phyloP scores from a whole-genome alignment of 2,329 filamentous ascomycete species.

The Chaetomiaceae sp. region DNA sequence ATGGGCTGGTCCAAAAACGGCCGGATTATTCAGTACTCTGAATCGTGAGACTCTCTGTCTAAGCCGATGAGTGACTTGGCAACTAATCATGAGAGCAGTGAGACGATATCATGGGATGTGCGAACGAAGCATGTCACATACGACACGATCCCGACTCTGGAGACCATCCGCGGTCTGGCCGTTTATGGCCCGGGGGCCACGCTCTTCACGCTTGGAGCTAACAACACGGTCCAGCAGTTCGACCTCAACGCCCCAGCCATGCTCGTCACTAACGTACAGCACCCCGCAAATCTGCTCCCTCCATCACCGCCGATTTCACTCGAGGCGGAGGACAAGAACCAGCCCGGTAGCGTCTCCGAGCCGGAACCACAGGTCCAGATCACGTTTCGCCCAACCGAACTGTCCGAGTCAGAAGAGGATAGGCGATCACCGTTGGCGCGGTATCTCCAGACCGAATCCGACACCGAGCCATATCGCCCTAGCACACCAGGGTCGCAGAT shows the following conservation, averaged over 20 bases:
- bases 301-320: constrained; percentile 79
- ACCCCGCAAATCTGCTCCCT: constrained; percentile 71
- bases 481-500: constrained; percentile 62
- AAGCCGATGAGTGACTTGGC: background rate
- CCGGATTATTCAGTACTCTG: constrained; percentile 85
- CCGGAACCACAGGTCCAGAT: constrained; percentile 51
- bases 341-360: constrained; percentile 49
- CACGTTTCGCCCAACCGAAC: constrained; percentile 49
- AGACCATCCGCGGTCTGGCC: constrained; percentile 75
- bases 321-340: constrained; percentile 60
- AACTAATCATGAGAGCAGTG: constrained; percentile 46
- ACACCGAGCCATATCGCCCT: constrained; percentile 58
- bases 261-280: constrained; percentile 83
- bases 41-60: constrained; percentile 61
- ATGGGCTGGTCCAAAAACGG: constrained; percentile 99
- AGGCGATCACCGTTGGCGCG: constrained; percentile 71
- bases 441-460: constrained; percentile 63
- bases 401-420: constrained; percentile 74
- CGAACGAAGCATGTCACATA: constrained; percentile 94
- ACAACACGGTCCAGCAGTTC: constrained; percentile 90
- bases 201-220: constrained; percentile 83
- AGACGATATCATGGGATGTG: constrained; percentile 95
- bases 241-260: constrained; percentile 78
- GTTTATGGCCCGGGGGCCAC: constrained; percentile 88
- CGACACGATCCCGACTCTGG: constrained; percentile 79